Evolutionary conservation across 352 stramenopile genomes (phyloP).

Genomic region (Phytophthora colocasiae): DNA sequence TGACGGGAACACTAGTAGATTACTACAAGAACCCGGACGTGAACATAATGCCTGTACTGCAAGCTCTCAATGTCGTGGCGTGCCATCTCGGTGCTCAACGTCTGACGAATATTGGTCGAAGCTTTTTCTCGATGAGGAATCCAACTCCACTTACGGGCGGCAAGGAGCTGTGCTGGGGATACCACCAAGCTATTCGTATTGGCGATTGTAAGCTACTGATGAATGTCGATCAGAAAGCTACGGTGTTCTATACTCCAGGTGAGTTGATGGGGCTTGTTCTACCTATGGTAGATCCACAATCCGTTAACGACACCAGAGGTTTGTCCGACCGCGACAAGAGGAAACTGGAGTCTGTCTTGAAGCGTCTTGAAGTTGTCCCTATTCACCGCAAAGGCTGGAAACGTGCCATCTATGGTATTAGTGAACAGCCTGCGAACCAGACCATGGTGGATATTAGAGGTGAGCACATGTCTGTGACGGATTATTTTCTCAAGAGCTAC

Average conservation of each 20-base stretch:
- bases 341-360: constrained; percentile 40
- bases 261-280: constrained; percentile 46
- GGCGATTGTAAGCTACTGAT: constrained; percentile 61
- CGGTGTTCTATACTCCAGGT: constrained; percentile 64
- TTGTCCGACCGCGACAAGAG: constrained; percentile 43
- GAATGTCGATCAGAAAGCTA: constrained; percentile 75
- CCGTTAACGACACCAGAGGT: constrained; percentile 34
- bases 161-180: constrained; percentile 73
- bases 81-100: constrained; percentile 58
- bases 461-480: constrained; percentile 45
- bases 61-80: constrained; percentile 67
- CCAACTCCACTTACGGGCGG: constrained; percentile 60
- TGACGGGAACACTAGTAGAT: constrained; percentile 39
- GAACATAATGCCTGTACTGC: constrained; percentile 65
- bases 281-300: constrained; percentile 37
- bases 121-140: constrained; percentile 76
- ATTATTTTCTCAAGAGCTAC: constrained; percentile 67
- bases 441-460: constrained; percentile 65
- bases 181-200: constrained; percentile 68
- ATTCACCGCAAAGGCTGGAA: constrained; percentile 70
- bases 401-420: constrained; percentile 57
- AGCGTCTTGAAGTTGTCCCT: constrained; percentile 55
- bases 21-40: constrained; percentile 56
- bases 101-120: constrained; percentile 61
- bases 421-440: constrained; percentile 23